Evolutionary conservation across 2,329 filamentous ascomycete species (phyloP).

Genomic region (Fusarium brevicatenulatum): DNA sequence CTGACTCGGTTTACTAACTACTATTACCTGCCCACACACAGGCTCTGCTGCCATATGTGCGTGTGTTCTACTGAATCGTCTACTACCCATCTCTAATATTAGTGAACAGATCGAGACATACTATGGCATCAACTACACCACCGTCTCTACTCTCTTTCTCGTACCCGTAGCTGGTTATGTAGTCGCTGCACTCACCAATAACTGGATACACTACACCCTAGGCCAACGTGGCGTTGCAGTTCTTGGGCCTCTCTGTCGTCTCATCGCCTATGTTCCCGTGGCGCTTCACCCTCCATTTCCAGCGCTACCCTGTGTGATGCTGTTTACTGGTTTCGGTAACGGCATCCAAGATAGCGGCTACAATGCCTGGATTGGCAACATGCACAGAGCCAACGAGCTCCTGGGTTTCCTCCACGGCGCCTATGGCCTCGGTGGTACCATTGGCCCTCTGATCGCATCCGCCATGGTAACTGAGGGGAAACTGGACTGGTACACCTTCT

Average conservation of each 20-base stretch:
- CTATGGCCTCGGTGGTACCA: slow-evolving; percentile 77
- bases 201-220: slow-evolving; percentile 68
- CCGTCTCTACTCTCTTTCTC: slow-evolving; percentile 74
- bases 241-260: slow-evolving; percentile 69
- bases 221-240: slow-evolving; percentile 79
- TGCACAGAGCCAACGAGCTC: slow-evolving; percentile 77
- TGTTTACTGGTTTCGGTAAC: slow-evolving; percentile 76
- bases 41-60: slow-evolving; percentile 60
- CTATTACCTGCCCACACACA: slow-evolving; percentile 35
- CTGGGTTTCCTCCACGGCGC: slow-evolving; percentile 77
- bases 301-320: slow-evolving; percentile 71
- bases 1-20: background rate
- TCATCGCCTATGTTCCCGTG: slow-evolving; percentile 72
- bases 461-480: slow-evolving; percentile 73
- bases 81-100: background rate
- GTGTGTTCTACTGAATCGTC: slow-evolving; percentile 25
- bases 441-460: slow-evolving; percentile 77
- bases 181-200: slow-evolving; percentile 71
- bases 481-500: slow-evolving; percentile 77
- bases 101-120: slow-evolving; percentile 53
- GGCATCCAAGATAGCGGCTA: slow-evolving; percentile 71
- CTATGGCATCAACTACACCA: slow-evolving; percentile 69
- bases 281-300: slow-evolving; percentile 76
- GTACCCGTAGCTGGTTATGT: slow-evolving; percentile 74
- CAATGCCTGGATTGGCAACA: slow-evolving; percentile 73